Evolutionary conservation across 495 filamentous ascomycete species (phyloP).

Genomic region (Penicillium ochrochloron): DNA sequence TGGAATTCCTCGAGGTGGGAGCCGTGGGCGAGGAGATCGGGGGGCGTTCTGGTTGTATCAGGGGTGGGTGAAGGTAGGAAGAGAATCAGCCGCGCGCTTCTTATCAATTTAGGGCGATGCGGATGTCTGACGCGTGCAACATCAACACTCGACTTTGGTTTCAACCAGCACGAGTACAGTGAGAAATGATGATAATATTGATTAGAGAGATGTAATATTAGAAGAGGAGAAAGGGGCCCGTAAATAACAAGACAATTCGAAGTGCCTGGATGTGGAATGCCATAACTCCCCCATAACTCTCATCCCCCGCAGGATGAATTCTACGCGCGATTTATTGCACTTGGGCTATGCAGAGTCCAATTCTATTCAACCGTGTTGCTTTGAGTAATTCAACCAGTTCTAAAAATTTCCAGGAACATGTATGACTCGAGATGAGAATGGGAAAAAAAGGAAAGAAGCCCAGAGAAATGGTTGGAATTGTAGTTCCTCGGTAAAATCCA

Average conservation of each 20-base stretch:
- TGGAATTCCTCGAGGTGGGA: conserved; percentile 23
- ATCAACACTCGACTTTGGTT: conserved; percentile 25
- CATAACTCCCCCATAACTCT: conserved; percentile 20
- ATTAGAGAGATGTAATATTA: neutral
- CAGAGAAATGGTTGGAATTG: neutral
- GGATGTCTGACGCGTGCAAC: conserved; percentile 41
- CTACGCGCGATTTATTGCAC: conserved; percentile 16
- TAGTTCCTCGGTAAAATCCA: neutral
- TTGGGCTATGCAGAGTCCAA: neutral
- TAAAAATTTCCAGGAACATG: neutral
- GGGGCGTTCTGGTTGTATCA: conserved; percentile 26
- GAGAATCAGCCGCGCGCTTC: conserved; percentile 40
- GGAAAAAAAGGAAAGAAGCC: neutral
- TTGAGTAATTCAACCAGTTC: neutral
- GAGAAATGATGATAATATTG: conserved; percentile 14
- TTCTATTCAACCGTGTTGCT: conserved; percentile 7
- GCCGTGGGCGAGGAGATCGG: conserved; percentile 17
- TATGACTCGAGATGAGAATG: neutral
- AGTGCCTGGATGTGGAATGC: conserved; percentile 28
- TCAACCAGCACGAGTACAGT: conserved; percentile 6
- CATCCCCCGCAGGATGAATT: conserved; percentile 19
- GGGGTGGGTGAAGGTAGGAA: conserved; percentile 33
- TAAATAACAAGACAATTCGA: conserved; percentile 11
- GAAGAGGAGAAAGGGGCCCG: conserved; percentile 19
- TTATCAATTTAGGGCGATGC: conserved; percentile 39